Percentiles rank a stretch among this genome's conserved stretches.
Evolutionary conservation across 345 rosid genomes (phyloP).

Genomic region (Eucalyptus virginea): DNA sequence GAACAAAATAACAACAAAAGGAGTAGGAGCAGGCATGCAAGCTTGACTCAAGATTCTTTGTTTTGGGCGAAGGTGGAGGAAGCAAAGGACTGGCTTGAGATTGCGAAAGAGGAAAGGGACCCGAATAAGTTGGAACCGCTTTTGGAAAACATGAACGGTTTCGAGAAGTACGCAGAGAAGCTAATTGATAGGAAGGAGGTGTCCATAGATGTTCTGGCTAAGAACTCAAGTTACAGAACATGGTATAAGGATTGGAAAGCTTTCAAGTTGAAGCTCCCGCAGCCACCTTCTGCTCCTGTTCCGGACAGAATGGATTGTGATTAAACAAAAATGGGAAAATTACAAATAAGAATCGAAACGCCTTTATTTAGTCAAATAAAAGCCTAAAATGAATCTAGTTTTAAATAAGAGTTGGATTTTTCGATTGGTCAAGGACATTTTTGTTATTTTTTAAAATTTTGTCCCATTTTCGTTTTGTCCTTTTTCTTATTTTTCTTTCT

Average conservation of each 20-base stretch:
- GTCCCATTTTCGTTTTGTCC: fast-evolving
- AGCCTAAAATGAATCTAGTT: fast-evolving
- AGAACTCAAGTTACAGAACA: slow-evolving; percentile 48
- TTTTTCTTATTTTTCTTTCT: too few relatives aligned
- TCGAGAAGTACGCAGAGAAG: slow-evolving; percentile 18
- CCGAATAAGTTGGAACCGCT: background rate
- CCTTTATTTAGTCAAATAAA: too few relatives aligned
- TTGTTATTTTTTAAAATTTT: too few relatives aligned
- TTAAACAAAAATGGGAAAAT: too few relatives aligned
- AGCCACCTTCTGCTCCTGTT: background rate
- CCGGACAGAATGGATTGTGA: background rate
- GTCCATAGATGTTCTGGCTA: slow-evolving; percentile 49
- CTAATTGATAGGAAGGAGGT: slow-evolving; percentile 45
- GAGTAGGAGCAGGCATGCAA: fast-evolving
- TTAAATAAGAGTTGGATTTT: too few relatives aligned
- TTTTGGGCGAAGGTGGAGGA: slow-evolving; percentile 42
- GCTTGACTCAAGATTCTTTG: background rate
- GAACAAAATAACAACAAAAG: too few relatives aligned
- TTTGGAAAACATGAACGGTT: slow-evolving; percentile 17
- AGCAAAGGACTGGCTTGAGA: slow-evolving; percentile 46
- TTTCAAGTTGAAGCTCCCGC: slow-evolving; percentile 9
- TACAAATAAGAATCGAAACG: fast-evolving
- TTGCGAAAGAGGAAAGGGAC: slow-evolving; percentile 24
- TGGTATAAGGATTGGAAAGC: slow-evolving; percentile 38
- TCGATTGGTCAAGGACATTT: too few relatives aligned